phyloP scores from a whole-genome alignment of 192 early-diverging fungal genomes.

The Coemansia sp. region DNA sequence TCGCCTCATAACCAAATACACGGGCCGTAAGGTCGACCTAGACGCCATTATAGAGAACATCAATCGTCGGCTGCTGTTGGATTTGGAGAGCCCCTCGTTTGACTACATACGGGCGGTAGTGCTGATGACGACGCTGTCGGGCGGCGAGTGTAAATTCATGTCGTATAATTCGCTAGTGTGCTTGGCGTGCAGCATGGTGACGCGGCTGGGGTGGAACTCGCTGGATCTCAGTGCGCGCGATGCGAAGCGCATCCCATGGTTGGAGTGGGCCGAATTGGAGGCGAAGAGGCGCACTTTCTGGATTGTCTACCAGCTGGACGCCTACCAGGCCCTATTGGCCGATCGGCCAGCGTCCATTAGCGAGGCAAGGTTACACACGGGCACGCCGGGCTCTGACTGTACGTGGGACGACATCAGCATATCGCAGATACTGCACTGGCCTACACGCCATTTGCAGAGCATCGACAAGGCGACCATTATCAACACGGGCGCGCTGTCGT shows the following conservation, averaged over 20 bases:
- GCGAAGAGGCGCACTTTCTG: constrained; percentile 50
- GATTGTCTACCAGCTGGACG: constrained; percentile 48
- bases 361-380: constrained; percentile 27
- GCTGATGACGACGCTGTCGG: constrained; percentile 30
- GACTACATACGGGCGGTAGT: constrained; percentile 48
- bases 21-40: constrained; percentile 21
- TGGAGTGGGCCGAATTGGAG: constrained; percentile 37
- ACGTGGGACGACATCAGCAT: constrained; percentile 49
- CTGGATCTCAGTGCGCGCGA: constrained; percentile 27
- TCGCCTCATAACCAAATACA: constrained; percentile 23
- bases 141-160: constrained; percentile 38
- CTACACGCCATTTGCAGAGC: constrained; percentile 28
- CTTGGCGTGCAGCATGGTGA: constrained; percentile 43
- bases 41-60: constrained; percentile 25
- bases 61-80: constrained; percentile 22
- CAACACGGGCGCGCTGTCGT: constrained; percentile 34
- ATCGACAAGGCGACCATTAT: constrained; percentile 16
- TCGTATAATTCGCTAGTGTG: constrained; percentile 48
- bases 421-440: constrained; percentile 49
- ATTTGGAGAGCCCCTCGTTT: constrained; percentile 32
- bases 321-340: constrained; percentile 42
- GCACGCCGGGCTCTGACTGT: constrained; percentile 37
- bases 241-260: constrained; percentile 21
- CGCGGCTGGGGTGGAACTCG: constrained; percentile 47
- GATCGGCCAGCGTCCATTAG: constrained; percentile 45